Evolutionary conservation across 768 basidiomycete species (phyloP).

Genomic region (Paxillus involutus): DNA sequence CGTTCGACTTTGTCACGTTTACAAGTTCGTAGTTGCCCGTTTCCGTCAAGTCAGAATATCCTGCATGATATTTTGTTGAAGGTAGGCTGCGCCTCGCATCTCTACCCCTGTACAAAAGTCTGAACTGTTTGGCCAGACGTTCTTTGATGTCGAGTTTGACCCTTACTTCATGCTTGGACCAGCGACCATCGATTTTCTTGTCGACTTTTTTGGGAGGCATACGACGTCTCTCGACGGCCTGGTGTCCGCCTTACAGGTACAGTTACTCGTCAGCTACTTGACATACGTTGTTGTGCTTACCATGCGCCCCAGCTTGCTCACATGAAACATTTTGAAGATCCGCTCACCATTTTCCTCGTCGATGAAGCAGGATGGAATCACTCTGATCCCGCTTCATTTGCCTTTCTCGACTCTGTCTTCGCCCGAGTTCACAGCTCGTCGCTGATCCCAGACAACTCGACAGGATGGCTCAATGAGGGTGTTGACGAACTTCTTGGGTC

Average conservation of each 20-base stretch:
- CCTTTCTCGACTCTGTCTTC: conserved; percentile 40
- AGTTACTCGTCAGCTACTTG: background rate
- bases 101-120: background rate
- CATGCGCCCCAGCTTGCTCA: conserved; percentile 48
- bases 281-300: background rate
- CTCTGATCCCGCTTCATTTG: conserved; percentile 17
- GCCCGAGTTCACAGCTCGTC: conserved; percentile 31
- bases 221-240: conserved; percentile 56
- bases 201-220: conserved; percentile 57
- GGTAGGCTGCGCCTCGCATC: conserved; percentile 34
- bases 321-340: conserved; percentile 71
- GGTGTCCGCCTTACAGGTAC: conserved; percentile 62
- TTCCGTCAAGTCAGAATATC: conserved; percentile 48
- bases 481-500: conserved; percentile 31
- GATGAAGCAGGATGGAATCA: conserved; percentile 12
- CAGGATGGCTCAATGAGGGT: conserved; percentile 26
- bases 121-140: conserved; percentile 41
- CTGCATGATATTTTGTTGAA: conserved; percentile 55
- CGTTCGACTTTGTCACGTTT: conserved; percentile 59
- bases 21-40: conserved; percentile 48
- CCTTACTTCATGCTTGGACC: conserved; percentile 66
- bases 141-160: conserved; percentile 63
- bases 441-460: conserved; percentile 12
- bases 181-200: conserved; percentile 49
- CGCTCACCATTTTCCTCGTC: conserved; percentile 40